phyloP scores from a whole-genome alignment of 2,329 filamentous ascomycete genomes.

The Cadophora gregata region DNA sequence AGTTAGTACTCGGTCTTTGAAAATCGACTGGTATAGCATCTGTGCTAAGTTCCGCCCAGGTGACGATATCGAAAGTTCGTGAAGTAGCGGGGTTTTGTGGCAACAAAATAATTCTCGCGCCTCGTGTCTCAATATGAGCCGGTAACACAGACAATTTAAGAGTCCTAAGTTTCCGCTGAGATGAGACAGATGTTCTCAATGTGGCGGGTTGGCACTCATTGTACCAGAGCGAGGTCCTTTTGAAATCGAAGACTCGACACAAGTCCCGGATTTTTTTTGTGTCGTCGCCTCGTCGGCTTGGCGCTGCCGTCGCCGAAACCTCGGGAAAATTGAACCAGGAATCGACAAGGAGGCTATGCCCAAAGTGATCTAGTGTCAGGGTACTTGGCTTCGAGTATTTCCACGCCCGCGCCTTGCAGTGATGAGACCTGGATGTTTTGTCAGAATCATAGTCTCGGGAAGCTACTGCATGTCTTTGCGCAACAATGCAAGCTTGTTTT shows the following conservation, averaged over 20 bases:
- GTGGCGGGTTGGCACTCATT: neutral
- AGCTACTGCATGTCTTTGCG: constrained; percentile 27
- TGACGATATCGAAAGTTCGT: constrained; percentile 5
- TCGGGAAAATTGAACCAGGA: neutral
- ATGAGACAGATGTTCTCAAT: neutral
- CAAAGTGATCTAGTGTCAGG: neutral
- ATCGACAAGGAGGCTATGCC: neutral
- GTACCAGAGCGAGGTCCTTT: neutral
- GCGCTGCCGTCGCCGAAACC: neutral
- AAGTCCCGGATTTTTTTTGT: constrained; percentile 17
- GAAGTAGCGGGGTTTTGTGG: neutral
- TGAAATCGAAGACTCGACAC: neutral
- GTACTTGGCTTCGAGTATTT: neutral
- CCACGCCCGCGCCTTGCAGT: neutral
- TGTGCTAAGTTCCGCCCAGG: constrained; percentile 4
- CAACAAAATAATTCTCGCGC: neutral
- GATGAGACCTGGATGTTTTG: constrained; percentile 15
- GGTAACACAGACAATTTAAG: too few species aligned
- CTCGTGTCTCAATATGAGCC: neutral
- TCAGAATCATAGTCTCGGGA: constrained; percentile 33
- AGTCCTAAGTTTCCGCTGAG: neutral
- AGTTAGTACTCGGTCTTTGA: constrained; percentile 24
- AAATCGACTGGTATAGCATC: constrained; percentile 8
- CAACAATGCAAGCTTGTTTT: constrained; percentile 32
- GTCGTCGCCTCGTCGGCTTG: constrained; percentile 13